Evolutionary conservation across 2,329 filamentous ascomycete species (phyloP).

Genomic region (Colletotrichum destructivum): DNA sequence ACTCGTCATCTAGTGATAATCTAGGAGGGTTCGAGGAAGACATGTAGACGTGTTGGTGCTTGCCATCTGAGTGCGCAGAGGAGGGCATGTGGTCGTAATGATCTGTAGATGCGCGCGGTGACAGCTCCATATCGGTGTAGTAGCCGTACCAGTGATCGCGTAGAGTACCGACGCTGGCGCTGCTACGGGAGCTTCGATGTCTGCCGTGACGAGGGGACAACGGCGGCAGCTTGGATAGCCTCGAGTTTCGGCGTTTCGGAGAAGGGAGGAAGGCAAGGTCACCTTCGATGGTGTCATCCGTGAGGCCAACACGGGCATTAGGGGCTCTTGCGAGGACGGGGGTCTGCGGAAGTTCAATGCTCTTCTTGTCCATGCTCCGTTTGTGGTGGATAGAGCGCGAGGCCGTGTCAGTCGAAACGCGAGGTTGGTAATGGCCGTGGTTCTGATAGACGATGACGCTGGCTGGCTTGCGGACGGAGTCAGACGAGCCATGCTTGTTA

Average conservation of each 20-base stretch:
- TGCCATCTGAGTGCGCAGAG: conserved; percentile 43
- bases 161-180: conserved; percentile 58
- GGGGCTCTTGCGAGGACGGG: conserved; percentile 72
- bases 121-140: conserved; percentile 53
- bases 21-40: conserved; percentile 60
- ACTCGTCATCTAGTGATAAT: conserved; percentile 63
- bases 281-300: conserved; percentile 73
- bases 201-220: conserved; percentile 54
- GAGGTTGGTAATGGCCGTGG: conserved; percentile 38
- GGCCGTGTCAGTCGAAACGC: conserved; percentile 30
- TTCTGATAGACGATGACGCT: conserved; percentile 70
- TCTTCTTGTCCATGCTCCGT: conserved; percentile 53
- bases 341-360: conserved; percentile 62
- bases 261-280: conserved; percentile 71
- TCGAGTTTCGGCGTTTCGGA: conserved; percentile 67
- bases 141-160: conserved; percentile 58
- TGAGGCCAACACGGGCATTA: conserved; percentile 74
- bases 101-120: conserved; percentile 55
- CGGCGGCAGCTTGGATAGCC: conserved; percentile 66
- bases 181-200: conserved; percentile 63
- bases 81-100: conserved; percentile 36
- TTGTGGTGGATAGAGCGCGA: conserved; percentile 34
- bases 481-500: conserved; percentile 48
- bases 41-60: conserved; percentile 60
- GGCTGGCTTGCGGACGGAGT: conserved; percentile 60